A percentile compares a stretch with the other conserved stretches of the same genome.
Conservation (phyloP, 495 filamentous ascomycete genomes). For the Hypoxylon lenormandii region DNA sequence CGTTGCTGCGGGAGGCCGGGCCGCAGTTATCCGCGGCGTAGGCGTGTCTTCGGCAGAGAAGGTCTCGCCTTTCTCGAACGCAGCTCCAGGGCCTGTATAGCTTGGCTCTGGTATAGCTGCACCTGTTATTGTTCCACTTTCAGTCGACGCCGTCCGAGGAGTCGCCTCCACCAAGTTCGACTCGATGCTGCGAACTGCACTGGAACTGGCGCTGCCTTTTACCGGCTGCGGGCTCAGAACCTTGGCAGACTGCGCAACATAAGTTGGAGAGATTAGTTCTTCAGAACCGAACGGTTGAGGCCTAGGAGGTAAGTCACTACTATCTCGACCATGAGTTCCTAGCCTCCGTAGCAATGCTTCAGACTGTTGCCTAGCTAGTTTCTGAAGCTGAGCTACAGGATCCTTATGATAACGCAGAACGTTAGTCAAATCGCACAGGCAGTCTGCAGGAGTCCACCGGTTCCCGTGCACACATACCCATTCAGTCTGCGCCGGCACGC, state of each 20-base stretch:
- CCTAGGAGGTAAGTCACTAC: conserved; percentile 56
- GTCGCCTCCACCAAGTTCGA: conserved; percentile 27
- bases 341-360: conserved; percentile 65
- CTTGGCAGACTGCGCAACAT: conserved; percentile 56
- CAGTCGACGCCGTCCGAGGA: conserved; percentile 24
- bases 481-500: conserved; percentile 83
- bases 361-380: conserved; percentile 72
- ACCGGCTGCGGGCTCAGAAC: conserved; percentile 58
- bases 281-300: conserved; percentile 64
- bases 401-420: conserved; percentile 69
- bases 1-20: neutral
- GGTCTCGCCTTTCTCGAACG: conserved; percentile 63
- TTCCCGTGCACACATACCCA: conserved; percentile 83
- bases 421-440: conserved; percentile 71
- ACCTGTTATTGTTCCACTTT: conserved; percentile 18
- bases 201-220: conserved; percentile 52
- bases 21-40: conserved; percentile 42
- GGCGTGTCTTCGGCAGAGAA: conserved; percentile 52
- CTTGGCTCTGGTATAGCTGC: conserved; percentile 53
- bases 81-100: conserved; percentile 59
- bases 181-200: conserved; percentile 49
- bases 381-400: conserved; percentile 74
- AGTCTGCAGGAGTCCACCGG: conserved; percentile 63
- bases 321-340: conserved; percentile 40
- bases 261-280: conserved; percentile 58